A percentile compares a stretch with the other conserved stretches of the same genome.
Evolutionary conservation across 371 early-diverging fungal species (phyloP).

Genomic region (Saksenaea oblongispora): DNA sequence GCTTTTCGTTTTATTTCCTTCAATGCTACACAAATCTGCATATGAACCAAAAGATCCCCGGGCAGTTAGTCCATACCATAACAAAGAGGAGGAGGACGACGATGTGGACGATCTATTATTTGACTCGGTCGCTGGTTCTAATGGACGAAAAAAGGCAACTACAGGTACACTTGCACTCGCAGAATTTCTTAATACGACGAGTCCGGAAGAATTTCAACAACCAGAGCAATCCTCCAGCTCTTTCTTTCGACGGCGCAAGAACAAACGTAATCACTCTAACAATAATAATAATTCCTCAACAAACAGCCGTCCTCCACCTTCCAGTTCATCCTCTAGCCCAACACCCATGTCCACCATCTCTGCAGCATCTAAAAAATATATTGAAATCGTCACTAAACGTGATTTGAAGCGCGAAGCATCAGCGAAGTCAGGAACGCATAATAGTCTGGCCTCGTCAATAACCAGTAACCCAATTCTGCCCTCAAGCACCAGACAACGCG

Average conservation of each 20-base stretch:
- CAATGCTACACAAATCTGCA: conserved; percentile 19
- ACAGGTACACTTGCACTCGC: conserved; percentile 38
- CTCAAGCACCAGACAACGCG: background rate
- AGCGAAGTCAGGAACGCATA: background rate
- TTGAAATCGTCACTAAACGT: conserved; percentile 27
- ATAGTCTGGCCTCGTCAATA: background rate
- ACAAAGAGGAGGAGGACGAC: conserved; percentile 20
- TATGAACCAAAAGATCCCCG: conserved; percentile 39
- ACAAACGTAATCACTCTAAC: background rate
- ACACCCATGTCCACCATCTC: background rate
- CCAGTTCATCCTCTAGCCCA: conserved; percentile 1
- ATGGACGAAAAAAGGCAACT: conserved; percentile 18
- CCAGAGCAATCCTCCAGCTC: conserved; percentile 16
- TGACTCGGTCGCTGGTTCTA: conserved; percentile 4
- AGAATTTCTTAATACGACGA: conserved; percentile 35
- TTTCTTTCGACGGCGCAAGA: conserved; percentile 17
- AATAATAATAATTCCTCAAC: conserved; percentile 1
- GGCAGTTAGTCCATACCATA: conserved; percentile 9
- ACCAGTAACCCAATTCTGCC: background rate
- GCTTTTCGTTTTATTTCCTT: background rate
- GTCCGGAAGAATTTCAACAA: conserved; percentile 32
- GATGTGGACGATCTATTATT: background rate
- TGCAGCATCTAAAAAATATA: conserved; percentile 15
- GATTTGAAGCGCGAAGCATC: background rate
- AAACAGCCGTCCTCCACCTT: background rate